Conservation (phyloP, 805 yeast genomes). For the Suhomyces sp. region DNA sequence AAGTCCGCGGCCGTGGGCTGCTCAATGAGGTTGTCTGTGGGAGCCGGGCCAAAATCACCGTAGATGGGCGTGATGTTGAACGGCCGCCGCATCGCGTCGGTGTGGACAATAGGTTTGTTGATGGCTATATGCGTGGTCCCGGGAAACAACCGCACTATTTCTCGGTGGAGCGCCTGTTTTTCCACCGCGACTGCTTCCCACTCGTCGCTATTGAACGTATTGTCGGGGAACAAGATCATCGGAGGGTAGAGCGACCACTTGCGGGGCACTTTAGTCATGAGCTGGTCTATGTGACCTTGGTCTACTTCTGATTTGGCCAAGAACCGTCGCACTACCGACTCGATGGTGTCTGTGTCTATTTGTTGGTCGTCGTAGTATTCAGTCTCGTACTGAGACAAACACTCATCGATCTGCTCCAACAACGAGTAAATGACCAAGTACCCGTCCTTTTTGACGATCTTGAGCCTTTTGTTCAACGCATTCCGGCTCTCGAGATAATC, state of each 20-base stretch:
- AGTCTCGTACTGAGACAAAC: not conserved
- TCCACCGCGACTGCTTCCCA: constrained; percentile 26
- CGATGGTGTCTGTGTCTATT: not conserved
- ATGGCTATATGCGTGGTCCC: constrained; percentile 60
- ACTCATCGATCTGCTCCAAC: not conserved
- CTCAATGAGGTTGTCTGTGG: constrained; percentile 19
- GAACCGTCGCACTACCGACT: not conserved
- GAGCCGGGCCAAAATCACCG: constrained; percentile 63
- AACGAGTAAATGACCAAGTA: constrained; percentile 14
- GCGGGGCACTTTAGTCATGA: constrained; percentile 35
- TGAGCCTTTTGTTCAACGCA: constrained; percentile 15
- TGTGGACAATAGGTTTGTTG: constrained; percentile 61
- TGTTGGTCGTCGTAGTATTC: not conserved
- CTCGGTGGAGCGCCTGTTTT: not conserved
- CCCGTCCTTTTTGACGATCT: constrained; percentile 13
- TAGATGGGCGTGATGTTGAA: constrained; percentile 53
- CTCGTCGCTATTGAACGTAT: constrained; percentile 38
- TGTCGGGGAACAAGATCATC: constrained; percentile 53
- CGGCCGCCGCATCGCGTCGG: constrained; percentile 64
- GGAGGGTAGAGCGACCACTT: constrained; percentile 69
- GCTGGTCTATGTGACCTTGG: not conserved
- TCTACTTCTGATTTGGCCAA: not conserved
- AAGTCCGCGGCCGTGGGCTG: constrained; percentile 37
- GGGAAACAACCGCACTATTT: constrained; percentile 9
- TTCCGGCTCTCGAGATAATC: constrained; percentile 13